Conservation (phyloP, 139 green algal genomes). For the Chlamydomonas incerta region DNA sequence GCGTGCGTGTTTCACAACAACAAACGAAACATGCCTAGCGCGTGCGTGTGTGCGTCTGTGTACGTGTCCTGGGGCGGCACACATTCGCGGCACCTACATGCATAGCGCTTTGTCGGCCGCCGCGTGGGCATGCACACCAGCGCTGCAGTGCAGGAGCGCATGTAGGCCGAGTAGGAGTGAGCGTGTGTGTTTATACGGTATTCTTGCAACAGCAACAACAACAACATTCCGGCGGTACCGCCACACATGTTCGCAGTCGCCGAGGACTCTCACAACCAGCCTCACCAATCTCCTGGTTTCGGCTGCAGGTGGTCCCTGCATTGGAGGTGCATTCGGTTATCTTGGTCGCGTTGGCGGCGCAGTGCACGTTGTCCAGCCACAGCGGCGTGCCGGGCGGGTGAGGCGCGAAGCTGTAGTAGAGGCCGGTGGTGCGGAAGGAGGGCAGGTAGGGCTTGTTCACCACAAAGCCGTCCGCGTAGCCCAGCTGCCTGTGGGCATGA, state of each 20-base stretch:
- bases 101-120: background rate
- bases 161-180: no score
- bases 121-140: background rate
- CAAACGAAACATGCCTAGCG: no score
- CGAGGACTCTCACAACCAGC: no score
- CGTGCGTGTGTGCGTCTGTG: no score
- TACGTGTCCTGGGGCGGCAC: no score
- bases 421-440: background rate
- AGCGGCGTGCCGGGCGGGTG: background rate
- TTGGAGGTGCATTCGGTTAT: background rate
- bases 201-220: no score
- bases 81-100: no score
- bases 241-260: no score
- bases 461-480: slow-evolving; percentile 1
- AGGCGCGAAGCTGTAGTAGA: slow-evolving; percentile 6
- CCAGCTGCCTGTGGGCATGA: slow-evolving; percentile 5
- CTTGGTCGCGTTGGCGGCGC: background rate
- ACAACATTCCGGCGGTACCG: no score
- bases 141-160: background rate
- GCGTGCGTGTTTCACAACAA: background rate
- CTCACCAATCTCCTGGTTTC: slow-evolving; percentile 8
- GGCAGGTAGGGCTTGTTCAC: background rate
- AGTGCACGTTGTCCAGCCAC: slow-evolving; percentile 5
- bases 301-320: background rate
- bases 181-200: no score